Base-by-base conservation (phyloP, 345 rosid species). In the Salix koriyanagi region DNA sequence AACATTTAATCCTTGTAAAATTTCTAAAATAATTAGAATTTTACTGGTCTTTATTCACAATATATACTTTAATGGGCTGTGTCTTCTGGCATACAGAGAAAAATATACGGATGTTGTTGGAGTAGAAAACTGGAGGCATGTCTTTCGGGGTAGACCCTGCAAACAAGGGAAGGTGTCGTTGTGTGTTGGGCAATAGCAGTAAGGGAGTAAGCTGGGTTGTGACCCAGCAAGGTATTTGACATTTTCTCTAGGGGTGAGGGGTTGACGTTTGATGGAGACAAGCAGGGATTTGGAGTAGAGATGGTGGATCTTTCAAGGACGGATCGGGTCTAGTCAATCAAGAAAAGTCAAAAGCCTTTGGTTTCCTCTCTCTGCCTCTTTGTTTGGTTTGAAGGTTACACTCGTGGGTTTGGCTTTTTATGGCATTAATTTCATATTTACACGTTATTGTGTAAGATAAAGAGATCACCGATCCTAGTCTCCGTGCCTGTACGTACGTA, bases 261-360 rank as follows among this genome's bases (percentile, higher is more conserved):
- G 36, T 25, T 61, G 74, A 71, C 71, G 79, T 65, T 69, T 73
- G 76, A 76, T 65, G 12, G 52, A 60, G 79, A 82, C 70, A 65
- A 65, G 62, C 62, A 65, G 26, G 68, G 82, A 81, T 54, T 75
- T 76, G 75, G 78, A 61, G 65, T 73, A n/a, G 76, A 67, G 80
- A 32, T 80, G 62, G 80, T 75, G 83, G 81, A 77, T 79, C 85
- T 84, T 82, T 69, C 83, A 77, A 82, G 85, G 80, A 72, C 85
- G 66, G 84, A 77, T 79, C 84, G 69, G 78, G 81, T 83, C 88
- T 65, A 72, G 54, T 75, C 79, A 78, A 37, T 72, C 79, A 78
- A 30, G 76, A 41, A 71, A 78, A 74, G 79, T 76, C 79, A 76
- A 70, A 70, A 60, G 61, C 3, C 14, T 48, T 6, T 56, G 37